Evolutionary conservation across 441 rosid species (phyloP), one percentile per base, ranked within the genome.

Genomic region (Euphorbia schlechtendalii): DNA sequence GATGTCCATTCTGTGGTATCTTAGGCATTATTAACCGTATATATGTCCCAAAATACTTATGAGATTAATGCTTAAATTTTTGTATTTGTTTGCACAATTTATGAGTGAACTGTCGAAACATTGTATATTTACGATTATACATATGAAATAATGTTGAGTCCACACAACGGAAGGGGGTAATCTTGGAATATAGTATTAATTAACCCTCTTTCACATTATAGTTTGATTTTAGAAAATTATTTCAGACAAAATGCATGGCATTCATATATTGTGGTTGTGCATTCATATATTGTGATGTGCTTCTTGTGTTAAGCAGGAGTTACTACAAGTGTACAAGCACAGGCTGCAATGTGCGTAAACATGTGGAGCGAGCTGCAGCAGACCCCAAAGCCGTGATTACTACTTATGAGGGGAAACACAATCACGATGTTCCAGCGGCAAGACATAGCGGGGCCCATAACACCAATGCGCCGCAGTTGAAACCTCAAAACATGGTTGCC

Each of bases 311-410:
- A 21, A 34, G 6, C 77, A 86, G 87, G 87, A 86, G 92, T 77
- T 86, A 84, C 67, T 86, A 86, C 78, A 84, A 82, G 74, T 86
- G 92, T 75, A 82, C 87, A 12, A 84, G 81, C 20, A 77, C 89
- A 0, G 86, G 89, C 22, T 86, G 92, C 74, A 73, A 67, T 0
- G 92, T 86, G 65, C 82, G 86, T 28, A 86, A 86, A 76, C 89
- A 86, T 64, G 87, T 86, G 17, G 92, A 86, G 67, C 82, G 89
- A 80, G 92, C 87, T 36, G 77, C 87, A 36, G 77, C 83, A 15
- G 79, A 84, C 66, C 80, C 83, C 21, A 84, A 84, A 65, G 81
- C 73, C 30, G 87, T 84, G 21, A 55, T 86, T 40, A 86, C 86
- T 32, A 80, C 87, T 28, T 86, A 86, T 0, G 92, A 84, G 65